A percentile compares a stretch with the other conserved stretches of the same genome.
These are phyloP conservation scores for Gentiana dahurica DNA, from an alignment of 257 asterid genomes.

Conservation along the genomic window DNA sequence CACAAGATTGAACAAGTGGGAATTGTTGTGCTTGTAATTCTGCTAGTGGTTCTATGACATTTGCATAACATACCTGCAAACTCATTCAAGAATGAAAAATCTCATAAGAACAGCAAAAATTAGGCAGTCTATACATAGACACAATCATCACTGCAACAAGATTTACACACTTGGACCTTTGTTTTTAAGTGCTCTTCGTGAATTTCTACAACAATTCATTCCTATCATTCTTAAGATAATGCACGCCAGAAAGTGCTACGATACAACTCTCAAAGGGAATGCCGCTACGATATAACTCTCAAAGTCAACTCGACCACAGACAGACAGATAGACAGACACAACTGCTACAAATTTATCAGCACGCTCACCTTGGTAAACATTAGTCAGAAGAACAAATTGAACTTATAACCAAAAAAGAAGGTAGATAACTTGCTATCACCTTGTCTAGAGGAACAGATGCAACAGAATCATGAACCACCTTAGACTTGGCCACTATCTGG, in stretches of 20 bases:
- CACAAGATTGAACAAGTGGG: conserved; percentile 86
- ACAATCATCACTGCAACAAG: neutral
- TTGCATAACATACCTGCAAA: conserved; percentile 64
- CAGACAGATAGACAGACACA: neutral
- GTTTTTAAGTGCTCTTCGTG: no score
- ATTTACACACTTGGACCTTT: no score
- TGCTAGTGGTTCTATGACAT: conserved; percentile 57
- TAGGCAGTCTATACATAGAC: neutral
- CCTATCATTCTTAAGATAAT: no score
- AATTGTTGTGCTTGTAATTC: conserved; percentile 85
- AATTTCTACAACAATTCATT: no score
- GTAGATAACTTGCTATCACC: conserved; percentile 24
- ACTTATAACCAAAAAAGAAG: no score
- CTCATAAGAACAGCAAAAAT: neutral
- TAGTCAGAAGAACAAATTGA: no score
- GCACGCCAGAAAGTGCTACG: no score
- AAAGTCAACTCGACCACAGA: no score
- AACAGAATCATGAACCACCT: conserved; percentile 69
- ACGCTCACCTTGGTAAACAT: no score
- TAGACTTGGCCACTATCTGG: conserved; percentile 52
- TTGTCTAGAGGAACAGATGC: conserved; percentile 79
- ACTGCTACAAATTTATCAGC: no score
- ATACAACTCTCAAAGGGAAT: no score
- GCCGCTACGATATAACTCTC: no score
- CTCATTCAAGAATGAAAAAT: neutral